Evolutionary conservation across 2,329 filamentous ascomycete genomes (phyloP), one percentile per base, ranked within the genome.

Genomic region (Westerdykella aurantiaca): DNA sequence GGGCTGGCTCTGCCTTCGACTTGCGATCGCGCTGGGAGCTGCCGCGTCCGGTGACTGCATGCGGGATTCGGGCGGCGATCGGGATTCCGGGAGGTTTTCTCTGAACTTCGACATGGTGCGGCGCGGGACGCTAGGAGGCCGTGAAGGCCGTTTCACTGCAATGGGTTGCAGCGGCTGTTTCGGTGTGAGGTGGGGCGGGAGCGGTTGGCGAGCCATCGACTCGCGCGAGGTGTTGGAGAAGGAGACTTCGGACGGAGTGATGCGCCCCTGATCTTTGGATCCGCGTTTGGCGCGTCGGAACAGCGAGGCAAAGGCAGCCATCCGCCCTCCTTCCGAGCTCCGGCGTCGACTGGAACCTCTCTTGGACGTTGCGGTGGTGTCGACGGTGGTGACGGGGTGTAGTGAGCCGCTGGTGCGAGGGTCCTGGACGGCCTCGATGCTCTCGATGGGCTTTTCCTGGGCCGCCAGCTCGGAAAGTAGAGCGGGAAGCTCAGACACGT

Each of bases 141-240:
- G 25, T 14, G 33, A 3, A 9, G 33, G 33, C 43, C 73, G 67
- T 45, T 74, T 72, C 29, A 71, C 66, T 40, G 57, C 53, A n/a
- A 63, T 56, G 4, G 61, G 58, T n/a, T 66, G 39, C 58, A 64
- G 41, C 53, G 60, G 34, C 59, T 60, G 64, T 45, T 63, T 35
- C 2, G 68, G 57, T 14, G 73, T 55, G 18, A 75, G 64, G 44
- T 77, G 74, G 38, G 73, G 68, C 14, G 76, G 75, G 22, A 72
- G 70, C 42, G 71, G 67, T 45, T 81, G 72, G 50, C 72, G 75
- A 49, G 77, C 75, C 70, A 95, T 91, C 13, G 90, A 94, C 59
- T 95, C 90, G 50, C 89, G 80, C 1, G 90, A 95, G 0, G 88
- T 87, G 58, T 95, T 95, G 4, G 88, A 89, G 62, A 95, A 93